Evolutionary conservation across 768 basidiomycete genomes (phyloP).

Genomic region (Crassisporium funariophilum): DNA sequence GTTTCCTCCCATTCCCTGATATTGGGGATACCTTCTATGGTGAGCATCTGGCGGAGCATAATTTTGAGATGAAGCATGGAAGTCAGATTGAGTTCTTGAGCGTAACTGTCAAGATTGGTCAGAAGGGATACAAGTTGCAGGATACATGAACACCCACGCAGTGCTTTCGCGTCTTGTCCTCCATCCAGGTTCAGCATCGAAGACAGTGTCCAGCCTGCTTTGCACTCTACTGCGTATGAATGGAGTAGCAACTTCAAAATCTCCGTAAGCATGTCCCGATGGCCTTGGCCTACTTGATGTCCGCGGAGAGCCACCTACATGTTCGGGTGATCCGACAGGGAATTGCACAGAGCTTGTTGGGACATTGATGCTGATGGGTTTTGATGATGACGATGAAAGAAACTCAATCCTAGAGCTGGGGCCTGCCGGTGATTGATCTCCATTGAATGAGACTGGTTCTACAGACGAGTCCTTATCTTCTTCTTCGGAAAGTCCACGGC

Average conservation of each 20-base stretch:
- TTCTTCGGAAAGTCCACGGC: constrained; percentile 73
- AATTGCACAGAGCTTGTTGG: constrained; percentile 78
- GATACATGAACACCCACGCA: constrained; percentile 56
- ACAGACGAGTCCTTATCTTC: constrained; percentile 50
- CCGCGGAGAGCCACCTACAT: constrained; percentile 60
- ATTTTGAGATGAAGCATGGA: constrained; percentile 89
- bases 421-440: constrained; percentile 44
- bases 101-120: constrained; percentile 52
- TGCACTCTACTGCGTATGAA: constrained; percentile 86
- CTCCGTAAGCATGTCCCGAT: constrained; percentile 71
- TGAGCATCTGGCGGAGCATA: constrained; percentile 91
- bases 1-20: constrained; percentile 87
- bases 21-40: constrained; percentile 79
- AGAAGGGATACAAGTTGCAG: constrained; percentile 8
- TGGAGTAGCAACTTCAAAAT: constrained; percentile 72
- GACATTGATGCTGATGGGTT: constrained; percentile 53
- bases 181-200: constrained; percentile 73
- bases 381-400: constrained; percentile 51
- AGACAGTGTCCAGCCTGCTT: constrained; percentile 66
- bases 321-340: constrained; percentile 79
- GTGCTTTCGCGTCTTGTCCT: constrained; percentile 86
- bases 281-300: constrained; percentile 52
- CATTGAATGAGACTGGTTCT: constrained; percentile 41
- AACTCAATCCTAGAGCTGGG: constrained; percentile 57
- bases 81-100: constrained; percentile 79